Evolutionary conservation across 1,284 basidiomycete genomes (phyloP), one percentile per base, ranked within the genome.

Genomic region (Tilletia walkeri): DNA sequence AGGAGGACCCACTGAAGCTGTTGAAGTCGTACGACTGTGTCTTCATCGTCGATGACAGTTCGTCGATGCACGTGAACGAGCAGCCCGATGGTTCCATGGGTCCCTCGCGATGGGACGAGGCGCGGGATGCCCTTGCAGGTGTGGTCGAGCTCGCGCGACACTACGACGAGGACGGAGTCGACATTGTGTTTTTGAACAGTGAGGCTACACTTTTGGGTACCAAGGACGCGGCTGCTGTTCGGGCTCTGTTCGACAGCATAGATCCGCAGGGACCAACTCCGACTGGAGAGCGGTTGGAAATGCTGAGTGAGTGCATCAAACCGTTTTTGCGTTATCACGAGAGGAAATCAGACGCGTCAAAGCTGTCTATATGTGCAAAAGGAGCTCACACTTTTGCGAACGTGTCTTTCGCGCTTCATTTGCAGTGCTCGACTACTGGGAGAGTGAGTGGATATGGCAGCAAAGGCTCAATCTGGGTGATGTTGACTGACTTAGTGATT

Each of bases 131-230:
- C 3, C 63, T 78, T 3, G 67, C 69, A 20, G 77, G 78, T 7
- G 69, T 80, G n/a, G 76, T 76, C 14, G 74, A 76, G 47, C 61
- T 71, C 16, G 74, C 76, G 34, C 67, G 72, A 2, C 61, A 65
- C 45, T 75, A 75, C 66, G 78, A 80, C 45, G 66, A 67, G 18
- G 77, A 80, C 66, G 78, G 78, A 20, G 50, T 80, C n/a, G 78
- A 80, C 50, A 67, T 80, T 36, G 66, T 75, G 54, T 80, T 78
- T 67, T 66, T 80, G 49, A 79, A 78, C 61, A 67, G 66, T 20
- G 66, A 70, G 38, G 39, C 69, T n/a, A 65, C 34, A 24, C 16
- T 75, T 12, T 20, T 69, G 36, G 67, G 70, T n/a, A 72, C 68
- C 24, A 48, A 67, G 9, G 71, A 74, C 47, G 66, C 72, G 20